phyloP scores from a whole-genome alignment of 78 protist genomes.

The slime mould (Dictyostelium discoideum) region DNA sequence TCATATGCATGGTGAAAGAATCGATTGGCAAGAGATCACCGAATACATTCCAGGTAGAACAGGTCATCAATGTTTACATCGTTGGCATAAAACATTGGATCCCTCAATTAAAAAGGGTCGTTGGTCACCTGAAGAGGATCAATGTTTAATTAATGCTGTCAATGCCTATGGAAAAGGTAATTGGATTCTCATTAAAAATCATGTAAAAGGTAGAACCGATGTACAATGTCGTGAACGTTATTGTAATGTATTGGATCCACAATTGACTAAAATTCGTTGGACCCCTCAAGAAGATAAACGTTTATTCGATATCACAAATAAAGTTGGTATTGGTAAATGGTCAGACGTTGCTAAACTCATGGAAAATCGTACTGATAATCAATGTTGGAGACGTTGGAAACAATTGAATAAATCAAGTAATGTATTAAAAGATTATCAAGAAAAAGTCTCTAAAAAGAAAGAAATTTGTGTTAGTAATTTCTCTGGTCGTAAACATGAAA shows the following conservation, averaged over 20 bases:
- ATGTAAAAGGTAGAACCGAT: constrained; percentile 84
- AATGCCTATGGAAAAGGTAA: constrained; percentile 64
- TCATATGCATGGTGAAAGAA: constrained; percentile 23
- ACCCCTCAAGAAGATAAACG: constrained; percentile 58
- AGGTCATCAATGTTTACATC: constrained; percentile 82
- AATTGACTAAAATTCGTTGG: constrained; percentile 86
- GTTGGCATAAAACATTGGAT: constrained; percentile 80
- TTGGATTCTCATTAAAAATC: constrained; percentile 70
- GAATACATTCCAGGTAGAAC: constrained; percentile 65
- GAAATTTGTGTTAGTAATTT: constrained; percentile 35
- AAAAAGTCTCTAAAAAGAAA: constrained; percentile 50
- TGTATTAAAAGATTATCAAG: constrained; percentile 23
- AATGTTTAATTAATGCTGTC: constrained; percentile 17
- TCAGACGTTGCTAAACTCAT: constrained; percentile 24
- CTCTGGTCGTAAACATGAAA: constrained; percentile 72
- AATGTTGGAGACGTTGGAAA: constrained; percentile 83
- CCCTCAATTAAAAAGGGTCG: constrained; percentile 58
- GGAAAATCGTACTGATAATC: constrained; percentile 73
- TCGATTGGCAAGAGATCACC: constrained; percentile 41
- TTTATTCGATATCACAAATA: not conserved
- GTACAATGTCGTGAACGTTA: constrained; percentile 93
- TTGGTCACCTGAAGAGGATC: constrained; percentile 75
- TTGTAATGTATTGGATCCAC: constrained; percentile 92
- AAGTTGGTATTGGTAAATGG: constrained; percentile 80
- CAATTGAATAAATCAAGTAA: not conserved